Evolutionary conservation across 768 basidiomycete species (phyloP), one percentile per base, ranked within the genome.

Genomic region (Megacollybia marginata): DNA sequence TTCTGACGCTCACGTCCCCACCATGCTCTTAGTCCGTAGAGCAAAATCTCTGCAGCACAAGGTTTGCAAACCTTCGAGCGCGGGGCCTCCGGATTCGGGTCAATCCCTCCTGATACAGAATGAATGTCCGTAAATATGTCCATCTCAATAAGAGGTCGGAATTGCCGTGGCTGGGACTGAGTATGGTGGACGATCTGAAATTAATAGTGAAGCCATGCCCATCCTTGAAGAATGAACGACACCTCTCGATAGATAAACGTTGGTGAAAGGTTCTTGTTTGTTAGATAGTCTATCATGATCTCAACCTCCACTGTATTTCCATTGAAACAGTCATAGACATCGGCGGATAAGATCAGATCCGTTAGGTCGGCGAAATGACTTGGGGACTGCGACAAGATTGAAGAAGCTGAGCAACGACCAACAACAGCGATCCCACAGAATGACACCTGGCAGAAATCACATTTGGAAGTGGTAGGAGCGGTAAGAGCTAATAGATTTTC

Each of bases 351-450:
- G 36, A 92, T 83, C 45, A 92, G 71, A 62, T 92, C 90, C n/a
- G 76, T 65, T 16, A 89, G 61, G 53, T 82, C 84, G 11, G 70
- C 67, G 62, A 91, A 67, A 23, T 76, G 82, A 50, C 90, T 83
- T 2, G 83, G 88, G 13, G 86, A 79, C 54, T 88, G 86, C 1
- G 70, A 59, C 18, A 64, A 51, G 11, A 91, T 62, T 12, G 77
- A 69, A 15, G 74, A 63, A 1, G 88, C 85, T 44, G 74, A 60
- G 61, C 90, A 92, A 44, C 90, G 81, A 13, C 77, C 78, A 49
- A 80, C 87, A 19, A 92, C 76, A 44, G 78, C 79, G 51, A 92
- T 80, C 9, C 90, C 90, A 59, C 90, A 92, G 63, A 92, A 92
- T 1, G 74, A 85, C 8, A 87, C 80, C 52, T 82, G 80, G 55